Evolutionary conservation across 176 grass and related monocot genomes (phyloP).

Genomic region (Oryza glumipatula): DNA sequence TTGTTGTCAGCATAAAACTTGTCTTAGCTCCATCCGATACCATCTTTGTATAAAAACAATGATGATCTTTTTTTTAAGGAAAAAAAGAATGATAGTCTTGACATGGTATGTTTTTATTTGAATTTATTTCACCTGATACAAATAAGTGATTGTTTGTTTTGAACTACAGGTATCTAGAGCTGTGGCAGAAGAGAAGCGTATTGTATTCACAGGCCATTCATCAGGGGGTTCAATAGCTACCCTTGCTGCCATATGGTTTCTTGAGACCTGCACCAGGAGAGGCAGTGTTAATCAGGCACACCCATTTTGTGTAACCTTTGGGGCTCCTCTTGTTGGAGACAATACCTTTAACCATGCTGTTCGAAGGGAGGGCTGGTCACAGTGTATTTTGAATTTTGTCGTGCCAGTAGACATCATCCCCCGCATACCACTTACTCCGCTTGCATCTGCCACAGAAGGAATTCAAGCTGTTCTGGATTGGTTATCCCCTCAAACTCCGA

Average conservation of each 20-base stretch:
- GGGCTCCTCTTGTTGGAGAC: constrained; percentile 84
- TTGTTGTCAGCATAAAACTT: neutral
- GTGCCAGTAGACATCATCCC: constrained; percentile 76
- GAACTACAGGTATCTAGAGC: constrained; percentile 64
- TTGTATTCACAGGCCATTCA: constrained; percentile 89
- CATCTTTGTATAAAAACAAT: neutral
- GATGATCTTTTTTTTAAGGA: too few species aligned
- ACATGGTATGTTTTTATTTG: constrained; percentile 7
- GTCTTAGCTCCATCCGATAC: neutral
- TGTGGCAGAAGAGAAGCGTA: constrained; percentile 67
- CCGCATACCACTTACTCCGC: constrained; percentile 64
- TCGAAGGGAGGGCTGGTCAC: constrained; percentile 81
- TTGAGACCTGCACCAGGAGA: constrained; percentile 68
- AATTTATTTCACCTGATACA: neutral
- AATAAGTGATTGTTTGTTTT: neutral
- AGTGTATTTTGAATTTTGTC: constrained; percentile 87
- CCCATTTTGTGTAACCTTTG: constrained; percentile 91
- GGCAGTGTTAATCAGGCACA: constrained; percentile 61
- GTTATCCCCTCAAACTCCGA: constrained; percentile 59
- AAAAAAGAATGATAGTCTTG: neutral
- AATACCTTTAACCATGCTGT: constrained; percentile 76
- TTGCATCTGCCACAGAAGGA: constrained; percentile 67
- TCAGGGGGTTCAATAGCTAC: constrained; percentile 81
- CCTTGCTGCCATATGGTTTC: constrained; percentile 84
- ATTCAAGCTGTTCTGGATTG: constrained; percentile 74